Conservation (phyloP, 495 filamentous ascomycete genomes). For the Penicillium egyptiacum region DNA sequence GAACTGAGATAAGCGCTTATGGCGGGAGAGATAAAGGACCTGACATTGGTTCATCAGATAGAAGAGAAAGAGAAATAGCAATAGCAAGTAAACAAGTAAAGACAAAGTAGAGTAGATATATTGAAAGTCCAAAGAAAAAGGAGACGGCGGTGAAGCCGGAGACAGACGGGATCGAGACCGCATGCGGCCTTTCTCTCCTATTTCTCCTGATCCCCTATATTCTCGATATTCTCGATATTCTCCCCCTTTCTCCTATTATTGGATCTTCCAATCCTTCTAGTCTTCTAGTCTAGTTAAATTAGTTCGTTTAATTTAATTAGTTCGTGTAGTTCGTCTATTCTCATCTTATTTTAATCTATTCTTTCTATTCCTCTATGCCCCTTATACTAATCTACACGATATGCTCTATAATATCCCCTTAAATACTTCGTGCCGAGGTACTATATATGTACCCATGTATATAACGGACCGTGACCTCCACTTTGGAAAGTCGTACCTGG, state of each 20-base stretch:
- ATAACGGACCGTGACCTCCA: too few species aligned
- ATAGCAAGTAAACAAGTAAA: background rate
- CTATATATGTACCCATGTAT: too few species aligned
- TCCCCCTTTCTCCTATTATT: background rate
- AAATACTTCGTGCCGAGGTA: too few species aligned
- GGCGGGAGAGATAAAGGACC: conserved; percentile 1
- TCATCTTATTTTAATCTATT: background rate
- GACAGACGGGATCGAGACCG: conserved; percentile 18
- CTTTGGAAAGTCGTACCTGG: too few species aligned
- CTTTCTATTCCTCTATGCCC: too few species aligned
- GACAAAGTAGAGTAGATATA: background rate
- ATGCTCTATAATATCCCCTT: background rate
- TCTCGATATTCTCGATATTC: too few species aligned
- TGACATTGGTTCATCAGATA: background rate
- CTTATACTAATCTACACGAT: too few species aligned
- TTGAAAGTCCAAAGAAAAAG: conserved; percentile 4
- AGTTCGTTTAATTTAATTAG: too few species aligned
- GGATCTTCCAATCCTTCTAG: background rate
- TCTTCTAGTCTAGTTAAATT: too few species aligned
- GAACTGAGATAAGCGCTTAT: conserved; percentile 11
- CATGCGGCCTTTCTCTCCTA: conserved; percentile 18
- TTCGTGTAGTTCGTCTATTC: background rate
- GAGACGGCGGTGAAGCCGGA: conserved; percentile 18
- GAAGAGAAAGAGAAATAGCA: background rate
- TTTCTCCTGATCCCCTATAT: background rate